These are phyloP conservation scores for Benincasa hispida DNA, from an alignment of 306 rosid species.

Conservation along the genomic window DNA sequence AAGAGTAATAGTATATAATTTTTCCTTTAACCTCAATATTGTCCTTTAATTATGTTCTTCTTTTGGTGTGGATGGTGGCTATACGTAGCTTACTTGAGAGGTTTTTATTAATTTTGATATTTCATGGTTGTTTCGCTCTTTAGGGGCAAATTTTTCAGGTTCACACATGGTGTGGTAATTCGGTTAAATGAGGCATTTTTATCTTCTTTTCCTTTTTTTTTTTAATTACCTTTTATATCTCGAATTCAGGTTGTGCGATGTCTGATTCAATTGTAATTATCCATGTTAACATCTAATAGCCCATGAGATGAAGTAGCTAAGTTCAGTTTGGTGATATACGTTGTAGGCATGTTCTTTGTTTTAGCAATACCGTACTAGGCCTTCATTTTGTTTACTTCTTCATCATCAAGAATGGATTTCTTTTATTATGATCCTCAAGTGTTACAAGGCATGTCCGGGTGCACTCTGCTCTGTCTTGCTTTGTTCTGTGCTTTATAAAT, in stretches of 20 bases:
- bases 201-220: neutral
- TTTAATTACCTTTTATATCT: neutral
- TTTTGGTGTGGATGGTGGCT: conserved; percentile 11
- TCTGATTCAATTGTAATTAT: neutral
- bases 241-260: neutral
- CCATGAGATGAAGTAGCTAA: neutral
- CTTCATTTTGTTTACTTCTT: neutral
- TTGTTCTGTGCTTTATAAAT: neutral
- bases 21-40: conserved; percentile 3
- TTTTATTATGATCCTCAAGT: neutral
- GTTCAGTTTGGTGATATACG: neutral
- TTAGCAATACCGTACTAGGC: neutral
- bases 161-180: conserved; percentile 16
- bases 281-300: neutral
- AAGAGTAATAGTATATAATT: conserved; percentile 34
- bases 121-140: conserved; percentile 10
- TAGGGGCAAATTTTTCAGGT: conserved; percentile 17
- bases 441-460: neutral
- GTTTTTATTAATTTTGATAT: conserved; percentile 12
- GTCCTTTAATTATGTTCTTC: conserved; percentile 12
- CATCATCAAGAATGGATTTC: neutral
- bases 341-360: neutral
- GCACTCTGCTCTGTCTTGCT: neutral
- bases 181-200: conserved; percentile 8
- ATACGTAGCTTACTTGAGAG: conserved; percentile 26